These are phyloP conservation scores for Diaporthe sp. DNA, from an alignment of 2,329 filamentous ascomycete species.

Conservation along the genomic window DNA sequence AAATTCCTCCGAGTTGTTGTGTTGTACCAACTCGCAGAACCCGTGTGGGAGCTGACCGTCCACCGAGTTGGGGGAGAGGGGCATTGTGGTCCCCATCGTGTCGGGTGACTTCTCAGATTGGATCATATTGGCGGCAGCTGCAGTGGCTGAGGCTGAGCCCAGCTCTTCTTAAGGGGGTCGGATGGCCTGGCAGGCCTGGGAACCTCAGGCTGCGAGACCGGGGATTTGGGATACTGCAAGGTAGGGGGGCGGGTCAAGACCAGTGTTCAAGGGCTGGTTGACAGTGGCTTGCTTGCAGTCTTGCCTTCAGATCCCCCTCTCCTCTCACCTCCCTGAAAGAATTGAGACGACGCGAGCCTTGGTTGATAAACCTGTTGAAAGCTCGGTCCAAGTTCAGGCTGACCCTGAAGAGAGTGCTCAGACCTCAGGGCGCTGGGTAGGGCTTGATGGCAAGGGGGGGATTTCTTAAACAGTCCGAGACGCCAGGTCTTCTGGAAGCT, in stretches of 20 bases:
- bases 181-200: constrained; percentile 5
- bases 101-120: constrained; percentile 36
- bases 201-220: constrained; percentile 26
- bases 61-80: constrained; percentile 62
- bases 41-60: constrained; percentile 55
- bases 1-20: constrained; percentile 55
- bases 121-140: constrained; percentile 37
- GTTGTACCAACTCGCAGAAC: constrained; percentile 59
- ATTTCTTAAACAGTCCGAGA: constrained; percentile 42
- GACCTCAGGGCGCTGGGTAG: constrained; percentile 18
- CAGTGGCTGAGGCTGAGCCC: constrained; percentile 34
- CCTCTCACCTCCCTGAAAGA: constrained; percentile 31
- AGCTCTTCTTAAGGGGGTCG: constrained; percentile 28
- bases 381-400: constrained; percentile 24
- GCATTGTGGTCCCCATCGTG: constrained; percentile 55
- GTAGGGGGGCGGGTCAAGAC: constrained; percentile 20
- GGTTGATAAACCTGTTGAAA: constrained; percentile 37
- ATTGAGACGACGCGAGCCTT: constrained; percentile 32
- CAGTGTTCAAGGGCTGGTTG: constrained; percentile 16
- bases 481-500: constrained; percentile 41
- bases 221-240: constrained; percentile 18
- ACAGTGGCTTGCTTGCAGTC: constrained; percentile 25
- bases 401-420: constrained; percentile 34
- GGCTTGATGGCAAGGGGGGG: constrained; percentile 35
- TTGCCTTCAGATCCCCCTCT: constrained; percentile 22